Conservation (phyloP, 2,329 filamentous ascomycete genomes). For the Acrodontium crateriforme region DNA sequence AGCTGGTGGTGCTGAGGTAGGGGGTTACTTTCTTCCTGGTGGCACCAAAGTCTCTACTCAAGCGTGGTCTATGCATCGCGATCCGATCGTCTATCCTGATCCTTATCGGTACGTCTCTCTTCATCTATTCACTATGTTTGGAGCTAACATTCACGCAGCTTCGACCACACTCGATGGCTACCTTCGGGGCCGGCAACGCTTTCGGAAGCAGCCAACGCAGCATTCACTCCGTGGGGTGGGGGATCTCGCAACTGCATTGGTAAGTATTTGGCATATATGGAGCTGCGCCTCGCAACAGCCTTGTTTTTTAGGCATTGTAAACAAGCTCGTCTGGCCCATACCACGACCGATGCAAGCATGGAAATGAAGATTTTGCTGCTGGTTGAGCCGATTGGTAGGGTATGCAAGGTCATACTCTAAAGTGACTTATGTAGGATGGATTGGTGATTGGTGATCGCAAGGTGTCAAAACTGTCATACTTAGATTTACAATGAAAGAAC, state of each 20-base stretch:
- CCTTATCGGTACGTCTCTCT: constrained; percentile 2
- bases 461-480: too few relatives aligned
- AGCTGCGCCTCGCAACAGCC: constrained; percentile 9
- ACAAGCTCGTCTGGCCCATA: too few relatives aligned
- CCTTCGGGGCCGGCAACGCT: constrained; percentile 7
- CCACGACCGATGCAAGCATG: too few relatives aligned
- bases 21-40: constrained; percentile 23
- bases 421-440: too few relatives aligned
- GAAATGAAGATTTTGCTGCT: too few relatives aligned
- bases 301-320: constrained; percentile 11
- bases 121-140: neutral
- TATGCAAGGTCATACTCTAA: too few relatives aligned
- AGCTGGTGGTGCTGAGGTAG: constrained; percentile 19
- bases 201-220: constrained; percentile 6
- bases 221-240: constrained; percentile 11
- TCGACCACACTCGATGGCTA: neutral
- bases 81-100: constrained; percentile 12
- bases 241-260: constrained; percentile 11
- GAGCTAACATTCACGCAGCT: constrained; percentile 4
- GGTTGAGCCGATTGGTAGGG: too few relatives aligned
- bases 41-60: constrained; percentile 25
- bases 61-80: constrained; percentile 26
- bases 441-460: too few relatives aligned
- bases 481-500: too few relatives aligned
- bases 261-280: constrained; percentile 12